Base-by-base conservation (phyloP, 169 alveolate species). In the Plasmodium yoelii region DNA sequence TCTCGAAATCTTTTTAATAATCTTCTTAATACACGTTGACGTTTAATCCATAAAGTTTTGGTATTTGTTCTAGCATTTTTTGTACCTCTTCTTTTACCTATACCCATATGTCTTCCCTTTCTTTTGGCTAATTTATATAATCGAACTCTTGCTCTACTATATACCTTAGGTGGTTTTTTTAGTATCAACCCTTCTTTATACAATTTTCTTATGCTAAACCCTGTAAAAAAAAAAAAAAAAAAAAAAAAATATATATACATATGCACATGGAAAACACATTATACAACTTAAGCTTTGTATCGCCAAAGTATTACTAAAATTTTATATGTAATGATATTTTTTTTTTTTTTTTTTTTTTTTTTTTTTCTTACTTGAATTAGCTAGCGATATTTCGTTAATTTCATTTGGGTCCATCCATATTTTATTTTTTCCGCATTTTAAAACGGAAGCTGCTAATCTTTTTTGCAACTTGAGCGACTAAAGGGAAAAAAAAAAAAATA, bases 381-480 rank as follows among this genome's bases (percentile, higher is more conserved):
- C 99, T 94, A 97, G 94, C 56, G 99, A 96, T 77, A 98, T 97
- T 93, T 98, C 99, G 92, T 95, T 96, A 73, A 97, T 92, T 94
- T 98, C 99, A 88, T 98, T 98, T 73, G 99, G 99, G 96, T 99
- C 99, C 93, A 99, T 93, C 99, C 99, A 98, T 57, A 98, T 98
- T 93, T 99, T 98, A 92, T 97, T 95, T 87, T 94, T 94, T 86
- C 99, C 99, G 95, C 99, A 98, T 92, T 97, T 97, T 89, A 98
- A 94, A 57, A 98, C 99, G 60, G 99, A 94, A 74, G 99, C 99
- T 84, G 99, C 99, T 63, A 98, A 93, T 86, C 99, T 97, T 96
- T 98, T 97, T 94, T 98, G 99, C 74, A 97, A 97, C 70, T 97
- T 95, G 72, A 97, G 96, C 92, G 97, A 94, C 98, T 96, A 92